Evolutionary conservation across 495 filamentous ascomycete genomes (phyloP).

Genomic region (Aspergillus funiculosus): DNA sequence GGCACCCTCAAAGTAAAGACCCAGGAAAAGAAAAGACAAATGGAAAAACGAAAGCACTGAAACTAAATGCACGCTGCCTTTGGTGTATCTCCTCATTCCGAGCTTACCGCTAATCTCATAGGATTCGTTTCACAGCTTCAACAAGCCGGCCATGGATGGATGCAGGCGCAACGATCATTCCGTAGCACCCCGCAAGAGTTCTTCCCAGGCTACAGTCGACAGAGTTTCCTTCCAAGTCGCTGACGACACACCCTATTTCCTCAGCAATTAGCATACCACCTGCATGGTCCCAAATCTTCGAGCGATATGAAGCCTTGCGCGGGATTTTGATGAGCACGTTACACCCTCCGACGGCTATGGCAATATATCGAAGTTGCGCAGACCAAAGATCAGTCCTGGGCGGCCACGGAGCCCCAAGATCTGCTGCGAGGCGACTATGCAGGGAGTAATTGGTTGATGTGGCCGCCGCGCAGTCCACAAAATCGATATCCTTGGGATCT

Average conservation of each 20-base stretch:
- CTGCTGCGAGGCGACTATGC: slow-evolving; percentile 44
- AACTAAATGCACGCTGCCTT: not conserved
- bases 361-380: slow-evolving; percentile 60
- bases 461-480: slow-evolving; percentile 42
- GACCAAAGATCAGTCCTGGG: slow-evolving; percentile 53
- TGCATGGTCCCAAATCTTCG: slow-evolving; percentile 69
- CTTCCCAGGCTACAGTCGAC: slow-evolving; percentile 40
- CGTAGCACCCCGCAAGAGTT: slow-evolving; percentile 34
- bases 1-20: not conserved
- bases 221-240: slow-evolving; percentile 49
- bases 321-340: slow-evolving; percentile 61
- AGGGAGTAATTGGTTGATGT: slow-evolving; percentile 38
- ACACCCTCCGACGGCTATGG: slow-evolving; percentile 52
- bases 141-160: slow-evolving; percentile 35
- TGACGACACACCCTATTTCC: slow-evolving; percentile 59
- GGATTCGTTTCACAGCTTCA: slow-evolving; percentile 31
- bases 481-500: slow-evolving; percentile 34
- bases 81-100: not conserved
- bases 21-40: not conserved
- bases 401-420: slow-evolving; percentile 44
- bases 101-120: slow-evolving; percentile 3
- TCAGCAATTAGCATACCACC: slow-evolving; percentile 62
- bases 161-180: slow-evolving; percentile 41
- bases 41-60: not conserved
- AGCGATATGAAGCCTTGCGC: slow-evolving; percentile 41